These are phyloP conservation scores for Chlorokybus atmophyticus DNA, from an alignment of 139 green algal species.

Conservation along the genomic window DNA sequence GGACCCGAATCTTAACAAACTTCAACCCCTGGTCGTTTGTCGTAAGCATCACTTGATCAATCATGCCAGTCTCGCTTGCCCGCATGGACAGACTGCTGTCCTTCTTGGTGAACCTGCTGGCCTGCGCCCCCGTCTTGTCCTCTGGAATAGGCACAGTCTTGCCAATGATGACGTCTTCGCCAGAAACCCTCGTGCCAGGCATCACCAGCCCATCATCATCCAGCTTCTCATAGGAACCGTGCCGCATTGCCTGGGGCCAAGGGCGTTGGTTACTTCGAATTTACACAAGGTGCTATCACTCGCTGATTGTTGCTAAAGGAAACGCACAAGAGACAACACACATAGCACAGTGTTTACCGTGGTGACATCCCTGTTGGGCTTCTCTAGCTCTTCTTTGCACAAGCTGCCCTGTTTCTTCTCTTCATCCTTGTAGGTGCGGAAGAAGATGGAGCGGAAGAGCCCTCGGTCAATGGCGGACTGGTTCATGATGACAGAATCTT, in stretches of 20 bases:
- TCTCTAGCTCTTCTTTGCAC: conserved; percentile 73
- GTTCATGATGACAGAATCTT: conserved; percentile 84
- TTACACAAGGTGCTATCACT: too few relatives aligned
- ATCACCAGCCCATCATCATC: conserved; percentile 84
- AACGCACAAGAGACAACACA: neutral
- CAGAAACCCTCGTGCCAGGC: conserved; percentile 31
- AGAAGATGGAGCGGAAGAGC: conserved; percentile 94
- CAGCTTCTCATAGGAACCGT: conserved; percentile 90
- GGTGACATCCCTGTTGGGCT: conserved; percentile 46
- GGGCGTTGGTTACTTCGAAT: too few relatives aligned
- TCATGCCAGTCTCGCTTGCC: conserved; percentile 45
- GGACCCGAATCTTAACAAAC: conserved; percentile 92
- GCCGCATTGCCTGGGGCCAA: conserved; percentile 49
- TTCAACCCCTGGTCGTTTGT: conserved; percentile 72
- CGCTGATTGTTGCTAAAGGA: too few relatives aligned
- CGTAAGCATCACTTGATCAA: conserved; percentile 64
- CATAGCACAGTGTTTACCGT: conserved; percentile 29
- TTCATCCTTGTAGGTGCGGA: conserved; percentile 57
- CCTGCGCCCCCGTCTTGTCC: conserved; percentile 14
- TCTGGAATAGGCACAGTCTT: conserved; percentile 55
- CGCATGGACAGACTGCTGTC: conserved; percentile 31
- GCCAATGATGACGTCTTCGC: conserved; percentile 69
- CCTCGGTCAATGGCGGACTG: conserved; percentile 82
- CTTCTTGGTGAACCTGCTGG: conserved; percentile 28
- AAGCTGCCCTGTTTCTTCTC: conserved; percentile 35